Base-by-base conservation (phyloP, 2,329 filamentous ascomycete genomes). In the Pseudopyricularia javanii region DNA sequence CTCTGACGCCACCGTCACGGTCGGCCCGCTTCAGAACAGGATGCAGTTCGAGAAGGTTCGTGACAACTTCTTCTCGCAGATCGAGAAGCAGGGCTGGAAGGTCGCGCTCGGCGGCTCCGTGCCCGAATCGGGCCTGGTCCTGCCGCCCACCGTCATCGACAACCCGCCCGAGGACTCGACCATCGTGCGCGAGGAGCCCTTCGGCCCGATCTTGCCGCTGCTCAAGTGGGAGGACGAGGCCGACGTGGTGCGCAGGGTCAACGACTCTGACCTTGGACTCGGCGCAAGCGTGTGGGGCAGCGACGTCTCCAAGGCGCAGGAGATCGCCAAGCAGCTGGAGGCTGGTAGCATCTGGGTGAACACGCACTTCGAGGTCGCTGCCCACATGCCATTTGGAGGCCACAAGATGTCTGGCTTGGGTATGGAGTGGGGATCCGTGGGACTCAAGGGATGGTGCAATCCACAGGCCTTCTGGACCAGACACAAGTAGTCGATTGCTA, bases 121-220 rank as follows among this genome's bases (percentile, higher is more conserved):
- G 9, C 28, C 28, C 64, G 3, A 65, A 66, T 61, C 73, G 49
- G 80, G 78, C 2, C 82, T 75, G 63, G 78, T 77, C 56, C 67
- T 83, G 53, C 63, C 72, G 3, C 79, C 80, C 0, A 76, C 76
- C n/a, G 75, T 84, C 53, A 71, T 83, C 54, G 74, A 81, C 51
- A 77, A 79, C 58, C 79, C 79, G 1, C 72, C 76, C 0, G 75
- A 80, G 40, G 64, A 73, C 37, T 75, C 78, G 0, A 68, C 70
- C 1, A 74, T 85, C 40, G 77, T 82, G 0, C 64, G 66, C 2
- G 78, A 78, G 57, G 77, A 81, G 59, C 74, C 74, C 0, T 75
- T 75, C 54, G 55, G 54, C 2, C 55, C 73, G 15, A 71, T 75
- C 54, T 60, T 75, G 5, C 72, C 73, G 0, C 62, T 70, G 7